Base-by-base conservation (phyloP, 2,329 filamentous ascomycete species). In the Fusarium sacchari region DNA sequence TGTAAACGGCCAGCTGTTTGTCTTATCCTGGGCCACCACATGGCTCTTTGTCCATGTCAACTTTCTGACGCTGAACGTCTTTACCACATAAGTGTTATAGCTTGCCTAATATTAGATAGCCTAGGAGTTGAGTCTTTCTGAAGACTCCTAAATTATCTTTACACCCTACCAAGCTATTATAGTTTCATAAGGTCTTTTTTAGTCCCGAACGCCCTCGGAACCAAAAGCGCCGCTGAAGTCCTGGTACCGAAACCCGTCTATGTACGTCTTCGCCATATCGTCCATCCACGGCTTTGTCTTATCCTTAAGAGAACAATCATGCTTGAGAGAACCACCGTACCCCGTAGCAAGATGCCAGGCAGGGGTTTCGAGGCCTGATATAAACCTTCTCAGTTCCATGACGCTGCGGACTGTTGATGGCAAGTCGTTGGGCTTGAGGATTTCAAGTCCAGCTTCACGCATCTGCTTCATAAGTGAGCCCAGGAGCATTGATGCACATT, bases 21-120 rank as follows among this genome's bases (percentile, higher is more conserved):
- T 64, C 28, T 32, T 77, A 1, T 71, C 57, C 4, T 77, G 75
- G 75, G n/a, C 74, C 11, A 60, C 59, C 28, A 24, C 76, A 7
- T 76, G 74, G 75, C 64, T 77, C 4, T 71, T 76, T 12, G 69
- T 67, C 2, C 75, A 77, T 37, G 47, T 39, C 10, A 77, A 72
- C 22, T 77, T 77, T 39, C 72, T 77, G 13, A 60, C 59, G 5
- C 52, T 76, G 20, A 70, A 77, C 46, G 68, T 75, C 30, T 77
- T 76, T 52, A 73, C 74, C 4, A 74, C 13, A 12, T 32, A 32
- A 12, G 30, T 32, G 4, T 4, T 6, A 32, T 32, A 12, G 30
- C 30, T 13, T 32, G 13, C 12, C 6, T 32, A 32, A 12, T 13
- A 32, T 5, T 32, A 32, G 12, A 32, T 12, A 32, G 13, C 12